Evolutionary conservation across 306 rosid genomes (phyloP).

Genomic region (Oxytropis ochrocephala): DNA sequence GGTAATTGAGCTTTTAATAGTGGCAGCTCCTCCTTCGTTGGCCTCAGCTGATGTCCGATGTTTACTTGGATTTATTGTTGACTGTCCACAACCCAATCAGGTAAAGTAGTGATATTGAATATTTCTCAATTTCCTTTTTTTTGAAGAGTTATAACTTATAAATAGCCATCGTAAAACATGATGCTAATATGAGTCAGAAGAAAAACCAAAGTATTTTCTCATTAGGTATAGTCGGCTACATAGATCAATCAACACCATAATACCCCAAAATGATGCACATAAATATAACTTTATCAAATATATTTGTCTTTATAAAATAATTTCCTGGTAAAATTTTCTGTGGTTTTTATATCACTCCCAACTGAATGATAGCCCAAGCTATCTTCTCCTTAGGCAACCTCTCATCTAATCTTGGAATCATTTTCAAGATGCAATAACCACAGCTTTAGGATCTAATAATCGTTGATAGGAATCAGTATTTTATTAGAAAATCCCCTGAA

Average conservation of each 20-base stretch:
- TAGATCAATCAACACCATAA: neutral
- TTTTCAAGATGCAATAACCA: neutral
- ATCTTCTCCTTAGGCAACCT: neutral
- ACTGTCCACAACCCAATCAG: conserved; percentile 99
- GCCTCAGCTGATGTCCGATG: conserved; percentile 80
- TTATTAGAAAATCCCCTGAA: neutral
- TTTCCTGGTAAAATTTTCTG: neutral
- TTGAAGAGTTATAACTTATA: neutral
- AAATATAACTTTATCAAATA: neutral
- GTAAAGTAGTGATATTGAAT: conserved; percentile 30
- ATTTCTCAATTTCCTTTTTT: neutral
- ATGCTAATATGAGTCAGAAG: neutral
- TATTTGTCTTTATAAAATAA: conserved; percentile 11
- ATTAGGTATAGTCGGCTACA: neutral
- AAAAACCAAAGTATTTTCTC: neutral
- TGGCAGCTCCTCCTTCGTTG: conserved; percentile 74
- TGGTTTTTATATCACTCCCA: neutral
- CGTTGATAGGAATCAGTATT: neutral
- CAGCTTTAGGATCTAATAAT: neutral
- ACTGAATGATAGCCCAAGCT: neutral
- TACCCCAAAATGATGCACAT: neutral
- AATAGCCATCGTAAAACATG: neutral
- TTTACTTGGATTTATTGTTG: conserved; percentile 93
- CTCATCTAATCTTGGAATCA: neutral
- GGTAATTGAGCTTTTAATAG: conserved; percentile 84